These are phyloP conservation scores for Lichtheimia corymbifera DNA, from an alignment of 371 early-diverging fungal genomes.

Conservation along the genomic window DNA sequence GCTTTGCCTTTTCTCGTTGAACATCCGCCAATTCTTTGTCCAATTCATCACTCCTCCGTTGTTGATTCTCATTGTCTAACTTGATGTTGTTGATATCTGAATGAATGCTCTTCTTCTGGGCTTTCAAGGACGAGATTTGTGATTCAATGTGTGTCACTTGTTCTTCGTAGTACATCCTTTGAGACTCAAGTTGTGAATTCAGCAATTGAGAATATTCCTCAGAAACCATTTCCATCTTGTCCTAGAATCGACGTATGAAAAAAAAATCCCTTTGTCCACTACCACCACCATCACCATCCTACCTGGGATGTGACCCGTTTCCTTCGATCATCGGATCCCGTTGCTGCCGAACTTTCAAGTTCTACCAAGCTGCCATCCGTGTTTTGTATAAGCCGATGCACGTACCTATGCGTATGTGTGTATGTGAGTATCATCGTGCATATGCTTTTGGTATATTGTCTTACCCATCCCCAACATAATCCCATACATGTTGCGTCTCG, in stretches of 20 bases:
- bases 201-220: constrained; percentile 81
- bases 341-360: not conserved
- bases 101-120: constrained; percentile 4
- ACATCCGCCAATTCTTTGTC: constrained; percentile 1
- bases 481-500: constrained; percentile 96
- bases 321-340: too few relatives aligned
- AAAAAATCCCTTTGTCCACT: not conserved
- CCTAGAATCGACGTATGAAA: constrained; percentile 25
- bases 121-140: constrained; percentile 41
- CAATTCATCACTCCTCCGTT: constrained; percentile 1
- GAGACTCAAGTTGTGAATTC: constrained; percentile 84
- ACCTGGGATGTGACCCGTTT: too few relatives aligned
- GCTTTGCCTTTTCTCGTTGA: constrained; percentile 19
- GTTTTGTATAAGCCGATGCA: constrained; percentile 89
- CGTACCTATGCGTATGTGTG: constrained; percentile 47
- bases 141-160: constrained; percentile 56
- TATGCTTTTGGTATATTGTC: not conserved
- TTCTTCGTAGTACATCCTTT: constrained; percentile 84
- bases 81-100: too few relatives aligned
- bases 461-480: constrained; percentile 91
- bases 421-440: not conserved
- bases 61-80: not conserved
- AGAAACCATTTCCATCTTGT: constrained; percentile 79
- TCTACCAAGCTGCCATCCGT: constrained; percentile 86
- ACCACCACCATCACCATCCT: too few relatives aligned